phyloP scores from a whole-genome alignment of 495 filamentous ascomycete species.

The Penicillium arizonense region DNA sequence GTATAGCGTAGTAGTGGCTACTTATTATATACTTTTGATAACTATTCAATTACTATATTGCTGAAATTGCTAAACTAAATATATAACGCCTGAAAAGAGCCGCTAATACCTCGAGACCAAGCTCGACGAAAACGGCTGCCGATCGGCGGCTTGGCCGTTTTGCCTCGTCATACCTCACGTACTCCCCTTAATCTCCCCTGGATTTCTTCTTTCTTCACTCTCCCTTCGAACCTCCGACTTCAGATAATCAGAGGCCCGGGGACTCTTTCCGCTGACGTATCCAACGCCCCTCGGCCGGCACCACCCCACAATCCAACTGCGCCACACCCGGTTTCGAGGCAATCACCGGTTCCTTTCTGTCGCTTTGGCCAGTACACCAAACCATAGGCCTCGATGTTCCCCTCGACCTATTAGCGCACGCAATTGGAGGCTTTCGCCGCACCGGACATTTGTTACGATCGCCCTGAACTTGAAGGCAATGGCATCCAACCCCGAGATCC shows the following conservation, averaged over 20 bases:
- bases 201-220: neutral
- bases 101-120: too few species aligned
- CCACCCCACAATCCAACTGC: neutral
- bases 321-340: neutral
- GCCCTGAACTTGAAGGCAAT: constrained; percentile 9
- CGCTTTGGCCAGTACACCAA: neutral
- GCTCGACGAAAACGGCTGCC: constrained; percentile 4
- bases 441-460: neutral
- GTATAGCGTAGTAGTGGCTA: too few species aligned
- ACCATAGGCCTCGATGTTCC: neutral
- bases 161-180: neutral
- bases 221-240: neutral
- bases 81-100: too few species aligned
- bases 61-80: too few species aligned
- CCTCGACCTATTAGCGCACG: neutral
- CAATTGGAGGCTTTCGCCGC: neutral
- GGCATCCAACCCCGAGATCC: constrained; percentile 10
- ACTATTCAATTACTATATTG: too few species aligned
- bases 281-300: neutral
- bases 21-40: too few species aligned
- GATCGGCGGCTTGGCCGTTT: neutral
- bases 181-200: neutral
- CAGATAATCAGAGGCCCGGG: neutral
- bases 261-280: constrained; percentile 11
- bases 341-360: neutral